Base-by-base conservation (phyloP, 108 stramenopile genomes). In the Craspedostauros australis region DNA sequence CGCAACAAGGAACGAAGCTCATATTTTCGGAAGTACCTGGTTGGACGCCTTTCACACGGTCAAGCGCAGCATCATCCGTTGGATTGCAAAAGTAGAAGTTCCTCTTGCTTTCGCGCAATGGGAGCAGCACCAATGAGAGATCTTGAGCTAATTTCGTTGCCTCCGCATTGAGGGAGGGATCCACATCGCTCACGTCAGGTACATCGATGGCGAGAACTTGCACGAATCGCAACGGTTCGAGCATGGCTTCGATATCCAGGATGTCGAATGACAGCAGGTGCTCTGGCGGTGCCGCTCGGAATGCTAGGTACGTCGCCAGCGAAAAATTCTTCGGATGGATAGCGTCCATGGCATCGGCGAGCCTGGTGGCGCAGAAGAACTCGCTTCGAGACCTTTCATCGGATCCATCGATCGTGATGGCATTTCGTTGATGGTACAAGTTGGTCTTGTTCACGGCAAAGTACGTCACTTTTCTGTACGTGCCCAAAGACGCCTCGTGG, bases 391-490 rank as follows among this genome's bases (percentile, higher is more conserved):
- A 66, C 33, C 48, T 60, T 11, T 76, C 62, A 8, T 43, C 45
- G 9, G 64, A 60, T 31, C 63, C 64, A 21, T 64, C 75, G 23
- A 79, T 79, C n/a, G 22, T 64, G 14, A 64, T 31, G 29, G 78
- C 81, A 34, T 84, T 75, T 14, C 82, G 65, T 33, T 62, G 74
- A 36, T 67, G 77, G 64, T 89, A 89, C 0, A 87, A 56, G 60
- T 79, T 76, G 23, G 57, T 68, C 16, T 83, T 72, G 34, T 79
- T 81, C 31, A 71, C 67, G 7, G 88, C 83, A 38, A 80, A 89
- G 39, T 81, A 83, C 8, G 65, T 70, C 41, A 85, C 45, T 23
- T 63, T 34, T 33, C 78, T 48, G 42, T 37, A 75, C 2, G 59
- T 54, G 11, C 44, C 45, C 29, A 22, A 4, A 19, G 5, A 14